These are phyloP conservation scores for Clitoria ternatea DNA, from an alignment of 306 rosid genomes.

Conservation along the genomic window DNA sequence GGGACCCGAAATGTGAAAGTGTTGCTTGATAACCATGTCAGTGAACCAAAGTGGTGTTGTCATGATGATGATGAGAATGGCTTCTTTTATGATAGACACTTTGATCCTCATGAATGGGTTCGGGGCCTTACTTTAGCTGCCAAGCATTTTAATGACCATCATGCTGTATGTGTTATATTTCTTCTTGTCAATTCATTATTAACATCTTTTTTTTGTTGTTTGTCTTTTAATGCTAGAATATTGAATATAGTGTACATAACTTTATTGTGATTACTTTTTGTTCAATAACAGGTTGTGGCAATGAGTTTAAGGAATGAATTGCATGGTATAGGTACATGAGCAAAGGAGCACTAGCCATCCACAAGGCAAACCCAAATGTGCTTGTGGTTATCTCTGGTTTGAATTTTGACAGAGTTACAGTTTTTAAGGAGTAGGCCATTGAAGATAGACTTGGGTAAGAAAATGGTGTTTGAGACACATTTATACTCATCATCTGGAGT, in stretches of 20 bases:
- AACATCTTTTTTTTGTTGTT: neutral
- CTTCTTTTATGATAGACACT: conserved; percentile 46
- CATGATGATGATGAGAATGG: conserved; percentile 49
- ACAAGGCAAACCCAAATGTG: conserved; percentile 36
- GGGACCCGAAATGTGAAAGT: conserved; percentile 37
- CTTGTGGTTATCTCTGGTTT: conserved; percentile 48
- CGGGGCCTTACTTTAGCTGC: conserved; percentile 43
- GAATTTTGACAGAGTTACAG: conserved; percentile 49
- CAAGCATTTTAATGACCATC: conserved; percentile 6
- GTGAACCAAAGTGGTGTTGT: conserved; percentile 58
- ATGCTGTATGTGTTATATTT: conserved; percentile 22
- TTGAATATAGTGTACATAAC: too few species aligned
- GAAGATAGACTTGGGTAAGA: conserved; percentile 27
- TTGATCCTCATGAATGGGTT: conserved; percentile 50
- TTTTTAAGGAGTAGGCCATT: conserved; percentile 32
- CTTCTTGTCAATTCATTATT: too few species aligned
- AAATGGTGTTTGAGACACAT: conserved; percentile 50
- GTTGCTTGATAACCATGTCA: conserved; percentile 52
- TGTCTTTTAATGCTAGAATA: too few species aligned
- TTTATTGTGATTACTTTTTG: neutral
- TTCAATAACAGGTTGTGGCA: conserved; percentile 39
- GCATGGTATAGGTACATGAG: conserved; percentile 43
- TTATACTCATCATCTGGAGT: conserved; percentile 50
- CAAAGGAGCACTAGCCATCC: conserved; percentile 37
- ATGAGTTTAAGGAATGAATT: conserved; percentile 59